A percentile compares a stretch with the other conserved stretches of the same genome.
These are phyloP conservation scores for Wickerhamiella parazyma DNA, from an alignment of 805 yeast genomes.

Conservation along the genomic window DNA sequence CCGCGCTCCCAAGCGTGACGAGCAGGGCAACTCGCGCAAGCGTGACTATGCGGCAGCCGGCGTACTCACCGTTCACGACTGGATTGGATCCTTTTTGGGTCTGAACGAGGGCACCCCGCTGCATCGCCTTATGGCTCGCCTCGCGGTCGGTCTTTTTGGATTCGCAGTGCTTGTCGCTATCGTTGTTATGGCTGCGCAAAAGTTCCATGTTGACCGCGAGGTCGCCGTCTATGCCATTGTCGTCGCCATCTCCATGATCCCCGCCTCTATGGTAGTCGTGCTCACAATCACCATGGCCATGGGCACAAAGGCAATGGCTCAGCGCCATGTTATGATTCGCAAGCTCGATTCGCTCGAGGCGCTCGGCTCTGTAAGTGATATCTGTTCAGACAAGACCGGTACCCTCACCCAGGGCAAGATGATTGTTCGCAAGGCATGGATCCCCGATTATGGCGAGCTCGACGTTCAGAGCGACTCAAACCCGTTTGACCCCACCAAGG, in stretches of 20 bases:
- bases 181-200: slow-evolving; percentile 75
- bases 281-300: slow-evolving; percentile 78
- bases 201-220: slow-evolving; percentile 56
- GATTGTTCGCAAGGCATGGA: slow-evolving; percentile 59
- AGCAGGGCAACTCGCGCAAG: slow-evolving; percentile 31
- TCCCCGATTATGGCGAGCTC: slow-evolving; percentile 48
- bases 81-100: slow-evolving; percentile 59
- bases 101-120: slow-evolving; percentile 70
- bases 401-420: slow-evolving; percentile 69
- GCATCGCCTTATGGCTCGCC: slow-evolving; percentile 58
- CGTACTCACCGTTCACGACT: slow-evolving; percentile 37
- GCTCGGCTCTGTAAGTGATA: slow-evolving; percentile 63
- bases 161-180: slow-evolving; percentile 79
- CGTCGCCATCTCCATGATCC: slow-evolving; percentile 71
- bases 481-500: slow-evolving; percentile 51
- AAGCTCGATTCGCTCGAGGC: slow-evolving; percentile 69
- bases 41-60: slow-evolving; percentile 37
- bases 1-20: slow-evolving; percentile 31
- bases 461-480: slow-evolving; percentile 41
- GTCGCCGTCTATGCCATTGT: slow-evolving; percentile 85
- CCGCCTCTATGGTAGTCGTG: slow-evolving; percentile 67
- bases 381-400: slow-evolving; percentile 75
- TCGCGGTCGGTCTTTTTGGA: slow-evolving; percentile 58
- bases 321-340: slow-evolving; percentile 57
- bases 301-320: slow-evolving; percentile 62